A percentile compares a stretch with the other conserved stretches of the same genome.
Conservation (phyloP, 1,284 basidiomycete genomes). For the Rugiboletus extremiorientalis region DNA sequence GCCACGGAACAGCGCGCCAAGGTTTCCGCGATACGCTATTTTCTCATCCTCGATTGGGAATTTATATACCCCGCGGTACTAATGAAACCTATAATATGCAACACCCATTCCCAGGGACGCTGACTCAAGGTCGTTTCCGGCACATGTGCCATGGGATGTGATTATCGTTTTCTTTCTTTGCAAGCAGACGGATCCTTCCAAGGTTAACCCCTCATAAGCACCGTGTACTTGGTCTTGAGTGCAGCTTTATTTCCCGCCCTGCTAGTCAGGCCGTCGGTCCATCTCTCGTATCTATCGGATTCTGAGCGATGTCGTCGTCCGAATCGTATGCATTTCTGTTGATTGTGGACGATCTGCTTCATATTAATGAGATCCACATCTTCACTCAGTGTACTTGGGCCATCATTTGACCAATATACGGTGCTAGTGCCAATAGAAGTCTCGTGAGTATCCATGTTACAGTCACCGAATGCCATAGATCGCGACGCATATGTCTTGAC, state of each 20-base stretch:
- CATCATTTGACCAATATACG: neutral
- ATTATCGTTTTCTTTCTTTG: too few species aligned
- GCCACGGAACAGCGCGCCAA: too few species aligned
- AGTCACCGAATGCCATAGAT: neutral
- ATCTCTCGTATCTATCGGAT: neutral
- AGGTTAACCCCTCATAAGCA: neutral
- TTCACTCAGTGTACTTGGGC: neutral
- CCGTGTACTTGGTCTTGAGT: neutral
- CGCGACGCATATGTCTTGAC: neutral
- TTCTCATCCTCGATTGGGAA: neutral
- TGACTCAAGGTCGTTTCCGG: neutral
- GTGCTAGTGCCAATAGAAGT: constrained; percentile 2
- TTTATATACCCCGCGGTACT: neutral
- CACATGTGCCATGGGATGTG: neutral
- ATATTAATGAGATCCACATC: neutral
- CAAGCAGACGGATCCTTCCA: neutral
- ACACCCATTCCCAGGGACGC: neutral
- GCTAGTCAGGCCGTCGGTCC: neutral
- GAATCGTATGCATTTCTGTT: neutral
- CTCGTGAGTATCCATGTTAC: neutral
- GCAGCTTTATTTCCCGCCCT: neutral
- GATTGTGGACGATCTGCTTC: neutral
- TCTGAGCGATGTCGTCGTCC: neutral
- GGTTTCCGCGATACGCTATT: neutral
- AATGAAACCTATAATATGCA: neutral